A percentile compares a stretch with the other conserved stretches of the same genome.
These are phyloP conservation scores for Dactylellina cionopaga DNA, from an alignment of 2,329 filamentous ascomycete species.

Conservation along the genomic window DNA sequence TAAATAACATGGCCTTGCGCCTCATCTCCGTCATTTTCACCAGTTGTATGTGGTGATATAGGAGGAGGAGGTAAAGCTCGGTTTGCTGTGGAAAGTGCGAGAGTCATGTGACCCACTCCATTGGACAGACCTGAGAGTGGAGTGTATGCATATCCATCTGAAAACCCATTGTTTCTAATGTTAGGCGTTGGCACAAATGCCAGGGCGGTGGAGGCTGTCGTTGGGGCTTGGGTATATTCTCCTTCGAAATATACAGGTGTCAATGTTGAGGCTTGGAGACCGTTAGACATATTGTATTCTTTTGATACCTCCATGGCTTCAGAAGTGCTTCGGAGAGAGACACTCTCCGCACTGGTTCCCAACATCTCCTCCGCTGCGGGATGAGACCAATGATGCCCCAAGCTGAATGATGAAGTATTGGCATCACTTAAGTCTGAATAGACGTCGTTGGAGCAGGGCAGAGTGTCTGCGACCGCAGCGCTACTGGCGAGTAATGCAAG, in stretches of 20 bases:
- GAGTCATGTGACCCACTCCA: neutral
- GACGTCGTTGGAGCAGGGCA: neutral
- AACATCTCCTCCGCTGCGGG: neutral
- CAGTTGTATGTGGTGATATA: neutral
- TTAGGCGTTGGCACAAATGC: constrained; percentile 34
- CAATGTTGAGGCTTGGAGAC: neutral
- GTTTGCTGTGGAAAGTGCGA: neutral
- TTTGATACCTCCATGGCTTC: neutral
- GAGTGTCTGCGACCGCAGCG: neutral
- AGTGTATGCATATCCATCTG: neutral
- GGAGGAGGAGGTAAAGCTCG: neutral
- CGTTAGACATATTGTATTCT: neutral
- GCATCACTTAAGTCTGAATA: neutral
- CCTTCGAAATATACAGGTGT: constrained; percentile 6
- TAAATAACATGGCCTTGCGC: no score
- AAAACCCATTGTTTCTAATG: constrained; percentile 9
- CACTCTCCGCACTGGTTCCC: neutral
- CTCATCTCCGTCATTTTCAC: neutral
- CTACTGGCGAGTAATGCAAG: constrained; percentile 29
- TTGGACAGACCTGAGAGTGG: constrained; percentile 6
- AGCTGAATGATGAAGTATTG: neutral
- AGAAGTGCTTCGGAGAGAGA: neutral
- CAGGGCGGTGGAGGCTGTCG: neutral
- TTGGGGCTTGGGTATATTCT: neutral
- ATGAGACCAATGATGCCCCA: neutral